Base-by-base conservation (phyloP, 1,284 basidiomycete species). In the Malassezia yamatoensis region DNA sequence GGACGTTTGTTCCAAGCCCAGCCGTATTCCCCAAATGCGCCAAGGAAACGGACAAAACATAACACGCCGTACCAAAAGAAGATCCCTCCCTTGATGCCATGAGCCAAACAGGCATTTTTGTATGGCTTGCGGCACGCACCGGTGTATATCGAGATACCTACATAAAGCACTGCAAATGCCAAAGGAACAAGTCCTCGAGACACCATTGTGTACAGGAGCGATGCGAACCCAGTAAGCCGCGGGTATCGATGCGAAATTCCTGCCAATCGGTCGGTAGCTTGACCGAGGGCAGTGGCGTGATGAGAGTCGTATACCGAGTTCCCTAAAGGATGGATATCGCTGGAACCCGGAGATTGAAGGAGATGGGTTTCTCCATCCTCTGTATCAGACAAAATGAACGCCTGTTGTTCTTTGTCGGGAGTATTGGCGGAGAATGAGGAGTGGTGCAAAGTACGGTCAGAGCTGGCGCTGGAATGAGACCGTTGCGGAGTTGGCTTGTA, bases 41-140 rank as follows among this genome's bases (percentile, higher is more conserved):
- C 93, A 50, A 94, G 82, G 78, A 89, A 96, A 20, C 93, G 86
- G 24, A 83, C 86, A 74, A 94, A 96, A 0, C 87, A 85, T 53
- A 89, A 77, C 5, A 96, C 77, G 12, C 91, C 93, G 75, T 90
- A 96, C 66, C 74, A 70, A 54, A 71, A 65, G 32, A 60, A 60
- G 37, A 64, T 65, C 18, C 79, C 82, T 24, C 64, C 78, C 85
- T 88, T 96, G 79, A 96, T 93, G 43, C 90, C 77, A 77, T 96
- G 91, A 0, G 93, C 91, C 16, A 90, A 79, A 65, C 90, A 96
- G 0, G 82, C 83, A 67, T 90, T 90, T 51, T 64, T 70, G 72
- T 76, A 57, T 54, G 43, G 41, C 21, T 41, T 35, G 16, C 88
- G 81, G 76, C 89, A 90, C 38, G 85, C 84, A 38, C 88, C 85